Evolutionary conservation across 2,329 filamentous ascomycete species (phyloP), one percentile per base, ranked within the genome.

Genomic region (Xylaria sp.): DNA sequence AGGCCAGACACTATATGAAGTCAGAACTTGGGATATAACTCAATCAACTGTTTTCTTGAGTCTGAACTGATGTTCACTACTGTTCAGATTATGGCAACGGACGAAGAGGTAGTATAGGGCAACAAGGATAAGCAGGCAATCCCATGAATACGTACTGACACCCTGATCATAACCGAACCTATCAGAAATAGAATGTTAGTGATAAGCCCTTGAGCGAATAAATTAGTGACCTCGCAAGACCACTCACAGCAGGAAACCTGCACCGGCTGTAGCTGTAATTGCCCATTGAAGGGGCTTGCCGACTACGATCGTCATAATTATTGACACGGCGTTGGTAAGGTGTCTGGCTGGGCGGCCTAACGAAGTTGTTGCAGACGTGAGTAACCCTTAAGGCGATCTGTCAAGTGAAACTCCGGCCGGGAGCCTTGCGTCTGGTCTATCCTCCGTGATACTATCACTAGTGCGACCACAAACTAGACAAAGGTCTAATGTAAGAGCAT

Each of bases 221-320:
- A 12, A 11, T 17, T 15, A 8, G 33, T 31, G 15, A n/a, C 19
- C 37, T 15, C 21, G 28, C 28, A 50, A 43, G 15, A 42, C 43
- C 6, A 56, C 58, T 51, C 35, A 61, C 58, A 61, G 58, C 51
- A 61, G 19, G 19, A 61, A 61, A 31, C 58, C 58, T 15, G 58
- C 42, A 2, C 58, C 58, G 38, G 58, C 58, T 28, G 58, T 61
- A 43, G 58, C 51, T 17, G 58, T 56, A 33, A 61, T 57, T 25
- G 58, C 52, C 58, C 58, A 61, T 49, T 61, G 50, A 9, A 61
- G 15, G 21, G 58, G 58, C 33, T 61, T 57, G 33, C 58, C 58
- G 3, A 57, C 42, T 2, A 61, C 23, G 21, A 50, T 46, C 9
- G 57, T 59, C 53, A 56, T 56, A n/a, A n/a, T n/a, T n/a, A n/a